phyloP scores from a whole-genome alignment of 176 grass and related monocot species.

The Avena sativa region DNA sequence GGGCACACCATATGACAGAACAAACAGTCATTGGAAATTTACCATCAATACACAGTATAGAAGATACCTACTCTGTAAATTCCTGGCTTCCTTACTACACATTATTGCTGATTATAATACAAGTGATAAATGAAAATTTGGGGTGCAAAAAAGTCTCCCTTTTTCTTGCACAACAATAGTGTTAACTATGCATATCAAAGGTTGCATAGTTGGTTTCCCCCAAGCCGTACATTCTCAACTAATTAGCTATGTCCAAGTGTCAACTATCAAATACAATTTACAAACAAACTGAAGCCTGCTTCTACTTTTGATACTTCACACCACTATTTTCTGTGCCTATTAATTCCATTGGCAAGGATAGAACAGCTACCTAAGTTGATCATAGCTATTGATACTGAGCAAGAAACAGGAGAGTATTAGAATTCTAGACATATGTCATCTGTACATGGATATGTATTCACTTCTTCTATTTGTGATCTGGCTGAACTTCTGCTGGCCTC shows the following conservation, averaged over 20 bases:
- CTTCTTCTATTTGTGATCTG: constrained; percentile 49
- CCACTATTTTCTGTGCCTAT: background rate
- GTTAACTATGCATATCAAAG: constrained; percentile 4
- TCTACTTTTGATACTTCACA: constrained; percentile 39
- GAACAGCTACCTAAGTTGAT: constrained; percentile 17
- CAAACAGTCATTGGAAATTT: background rate
- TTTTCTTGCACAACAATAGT: background rate
- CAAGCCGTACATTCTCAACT: constrained; percentile 19
- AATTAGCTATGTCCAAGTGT: constrained; percentile 9
- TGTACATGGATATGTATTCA: constrained; percentile 35
- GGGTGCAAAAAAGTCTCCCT: background rate
- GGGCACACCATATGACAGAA: background rate
- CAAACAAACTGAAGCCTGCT: constrained; percentile 2
- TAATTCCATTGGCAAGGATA: constrained; percentile 15
- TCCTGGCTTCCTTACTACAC: background rate
- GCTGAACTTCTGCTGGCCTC: constrained; percentile 45
- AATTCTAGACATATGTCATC: background rate
- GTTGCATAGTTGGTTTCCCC: background rate
- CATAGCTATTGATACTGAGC: constrained; percentile 2
- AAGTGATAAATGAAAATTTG: background rate
- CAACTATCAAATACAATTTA: constrained; percentile 14
- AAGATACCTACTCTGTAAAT: background rate
- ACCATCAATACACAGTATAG: background rate
- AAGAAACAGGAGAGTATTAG: constrained; percentile 11
- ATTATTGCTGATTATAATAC: background rate